Evolutionary conservation across 2,329 filamentous ascomycete genomes (phyloP).

Genomic region (Fusarium domesticum): DNA sequence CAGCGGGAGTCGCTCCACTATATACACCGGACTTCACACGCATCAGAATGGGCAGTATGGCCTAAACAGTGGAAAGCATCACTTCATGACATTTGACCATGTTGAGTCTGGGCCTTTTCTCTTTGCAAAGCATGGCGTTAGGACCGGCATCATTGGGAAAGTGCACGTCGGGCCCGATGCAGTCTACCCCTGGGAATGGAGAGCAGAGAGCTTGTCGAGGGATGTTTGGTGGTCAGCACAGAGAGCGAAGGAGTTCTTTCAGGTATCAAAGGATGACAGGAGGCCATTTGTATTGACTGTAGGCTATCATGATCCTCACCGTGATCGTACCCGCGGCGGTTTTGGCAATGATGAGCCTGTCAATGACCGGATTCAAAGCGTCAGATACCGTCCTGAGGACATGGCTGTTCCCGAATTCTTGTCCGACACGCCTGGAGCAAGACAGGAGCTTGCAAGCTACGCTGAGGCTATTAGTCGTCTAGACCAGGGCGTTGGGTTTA

Average conservation of each 20-base stretch:
- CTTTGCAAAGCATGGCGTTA: neutral
- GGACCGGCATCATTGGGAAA: constrained; percentile 7
- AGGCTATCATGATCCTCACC: constrained; percentile 47
- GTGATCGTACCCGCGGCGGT: constrained; percentile 39
- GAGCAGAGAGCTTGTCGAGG: neutral
- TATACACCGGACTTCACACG: constrained; percentile 49
- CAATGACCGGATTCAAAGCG: constrained; percentile 1
- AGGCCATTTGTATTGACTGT: constrained; percentile 45
- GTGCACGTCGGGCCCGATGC: constrained; percentile 2
- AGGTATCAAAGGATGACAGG: neutral
- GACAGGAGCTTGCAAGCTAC: constrained; percentile 44
- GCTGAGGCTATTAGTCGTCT: constrained; percentile 40
- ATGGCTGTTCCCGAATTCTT: constrained; percentile 43
- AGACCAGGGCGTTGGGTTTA: constrained; percentile 41
- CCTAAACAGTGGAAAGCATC: constrained; percentile 23
- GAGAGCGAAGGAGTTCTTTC: constrained; percentile 1
- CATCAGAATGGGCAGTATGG: constrained; percentile 39
- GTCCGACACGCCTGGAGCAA: constrained; percentile 39
- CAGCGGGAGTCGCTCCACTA: constrained; percentile 43
- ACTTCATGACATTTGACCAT: constrained; percentile 44
- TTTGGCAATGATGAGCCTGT: constrained; percentile 40
- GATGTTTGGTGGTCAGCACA: constrained; percentile 1
- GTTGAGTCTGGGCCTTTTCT: constrained; percentile 30
- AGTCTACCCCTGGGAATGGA: constrained; percentile 3
- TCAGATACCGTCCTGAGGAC: constrained; percentile 25